Evolutionary conservation across 306 rosid species (phyloP), one percentile per base, ranked within the genome.

Genomic region (Prunus davidiana): DNA sequence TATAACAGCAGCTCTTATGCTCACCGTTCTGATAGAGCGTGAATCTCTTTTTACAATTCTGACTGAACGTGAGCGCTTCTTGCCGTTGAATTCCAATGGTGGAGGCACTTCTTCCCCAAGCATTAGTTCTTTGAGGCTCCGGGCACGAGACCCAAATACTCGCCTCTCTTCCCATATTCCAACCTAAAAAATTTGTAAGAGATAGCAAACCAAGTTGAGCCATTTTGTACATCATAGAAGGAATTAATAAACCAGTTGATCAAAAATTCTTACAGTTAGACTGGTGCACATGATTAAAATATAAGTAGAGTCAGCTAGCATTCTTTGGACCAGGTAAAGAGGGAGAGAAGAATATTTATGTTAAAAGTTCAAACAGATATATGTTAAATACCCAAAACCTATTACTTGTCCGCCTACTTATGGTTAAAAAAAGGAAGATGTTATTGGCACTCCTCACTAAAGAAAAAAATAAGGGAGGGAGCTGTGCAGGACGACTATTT

Each of bases 91-190:
- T 83, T 89, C 96, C 75, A 94, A 74, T 2, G 95, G 91, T 54
- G 90, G 90, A 80, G 97, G 96, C 49, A 56, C 84, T 76, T 84
- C 89, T 80, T 89, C 89, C 79, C 93, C 97, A 67, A 94, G 96
- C 90, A 94, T 86, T 66, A 92, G 70, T 67, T 87, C 95, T 78
- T 87, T 90, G 64, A 94, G 91, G 80, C 87, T 91, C 69, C 43
- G 76, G 9, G 90, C 85, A 61, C 86, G 95, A 64, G 95, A 87
- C 20, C 96, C 98, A 81, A 94, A 91, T 50, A 94, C 98, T 75
- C 82, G 88, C 81, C 98, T 92, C 78, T 86, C 84, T 74, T 91
- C 97, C 98, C 98, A 94, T 78, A 94, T 89, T 62, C 84, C 86
- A 80, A 94, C 87, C 98, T 94, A 82, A 70, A 30, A 71, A 66